Evolutionary conservation across 345 rosid genomes (phyloP), one percentile per base, ranked within the genome.

Genomic region (Psidium friedrichsthalianum): DNA sequence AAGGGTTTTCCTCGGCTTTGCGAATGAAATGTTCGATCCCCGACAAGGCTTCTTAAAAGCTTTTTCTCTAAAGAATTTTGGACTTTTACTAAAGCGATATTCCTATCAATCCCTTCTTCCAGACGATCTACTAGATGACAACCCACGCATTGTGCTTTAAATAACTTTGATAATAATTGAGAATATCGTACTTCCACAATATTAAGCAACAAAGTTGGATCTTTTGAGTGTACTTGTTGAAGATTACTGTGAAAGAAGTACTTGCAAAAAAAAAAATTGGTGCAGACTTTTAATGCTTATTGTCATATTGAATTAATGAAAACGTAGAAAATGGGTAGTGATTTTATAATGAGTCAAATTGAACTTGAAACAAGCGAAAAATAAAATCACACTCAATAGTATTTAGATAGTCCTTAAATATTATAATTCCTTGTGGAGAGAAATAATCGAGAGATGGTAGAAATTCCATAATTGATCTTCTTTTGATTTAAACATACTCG

Each of bases 91-190:
- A 69, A 36, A 69, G 78, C 10, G 44, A 69, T 69, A 18, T 18
- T 69, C 76, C 76, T 16, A 64, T 64, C 76, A 7, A 16, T 64
- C 11, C 32, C 6, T 20, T 64, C 36, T 3, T 36, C 12, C 18
- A 36, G 22, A 32, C 1, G 24, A 69, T 32, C 7, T 32, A 36
- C 47, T 18, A 8, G 24, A 18, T 2, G 12, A 32, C 1, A 32
- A 32, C 3, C 2, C 10, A 10, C 9, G 42, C 76, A 16, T 1
- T 1, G 2, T 7, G 42, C 11, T 0, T 64, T 29, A 64, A 8
- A 36, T 18, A 36, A 69, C 1, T 69, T 69, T 69, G 0, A 69
- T 18, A 36, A 18, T 32, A 24, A 8, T 9, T 9, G 78, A 69
- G 78, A 16, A 69, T 69, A 69, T 32, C 1, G 6, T 32, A 15